Conservation (phyloP, 352 stramenopile genomes). For the Blastocystis sp. region DNA sequence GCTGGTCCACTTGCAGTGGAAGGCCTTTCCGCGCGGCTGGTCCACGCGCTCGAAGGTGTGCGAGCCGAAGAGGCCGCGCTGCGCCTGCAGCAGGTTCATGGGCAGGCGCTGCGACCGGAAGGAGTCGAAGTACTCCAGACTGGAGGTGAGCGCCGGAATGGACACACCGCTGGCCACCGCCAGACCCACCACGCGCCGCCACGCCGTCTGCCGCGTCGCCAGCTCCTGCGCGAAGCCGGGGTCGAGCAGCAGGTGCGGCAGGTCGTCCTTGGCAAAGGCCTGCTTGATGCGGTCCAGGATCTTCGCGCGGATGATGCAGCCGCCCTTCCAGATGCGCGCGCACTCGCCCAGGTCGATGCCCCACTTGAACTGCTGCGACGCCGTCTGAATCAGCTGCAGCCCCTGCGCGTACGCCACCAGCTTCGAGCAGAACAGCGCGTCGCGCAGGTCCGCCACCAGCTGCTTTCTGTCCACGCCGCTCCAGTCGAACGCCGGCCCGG, state of each 20-base stretch:
- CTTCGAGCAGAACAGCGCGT: conserved; percentile 94
- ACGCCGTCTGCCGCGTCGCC: conserved; percentile 88
- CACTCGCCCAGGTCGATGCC: conserved; percentile 91
- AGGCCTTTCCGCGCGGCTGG: conserved; percentile 81
- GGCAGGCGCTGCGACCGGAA: conserved; percentile 89
- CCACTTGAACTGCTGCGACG: conserved; percentile 90
- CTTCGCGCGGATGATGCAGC: conserved; percentile 96
- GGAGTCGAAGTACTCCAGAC: conserved; percentile 94
- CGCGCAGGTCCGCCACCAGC: conserved; percentile 90
- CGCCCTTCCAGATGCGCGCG: conserved; percentile 95
- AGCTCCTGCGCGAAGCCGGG: conserved; percentile 90
- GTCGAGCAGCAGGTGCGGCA: conserved; percentile 94
- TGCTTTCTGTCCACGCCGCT: conserved; percentile 83
- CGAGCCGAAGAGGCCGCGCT: conserved; percentile 97
- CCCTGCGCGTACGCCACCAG: conserved; percentile 94
- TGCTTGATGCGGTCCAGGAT: conserved; percentile 94
- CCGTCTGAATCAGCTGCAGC: conserved; percentile 88
- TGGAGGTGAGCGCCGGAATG: conserved; percentile 83
- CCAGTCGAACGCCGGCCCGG: conserved; percentile 61
- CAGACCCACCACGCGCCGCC: conserved; percentile 91
- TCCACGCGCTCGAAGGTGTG: conserved; percentile 95
- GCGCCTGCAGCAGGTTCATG: conserved; percentile 94
- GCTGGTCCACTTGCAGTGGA: conserved; percentile 94
- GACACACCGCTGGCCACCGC: conserved; percentile 88
- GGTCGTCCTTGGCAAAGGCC: conserved; percentile 85